Conservation (phyloP, 2,329 filamentous ascomycete species). For the Pyrenophora teres region DNA sequence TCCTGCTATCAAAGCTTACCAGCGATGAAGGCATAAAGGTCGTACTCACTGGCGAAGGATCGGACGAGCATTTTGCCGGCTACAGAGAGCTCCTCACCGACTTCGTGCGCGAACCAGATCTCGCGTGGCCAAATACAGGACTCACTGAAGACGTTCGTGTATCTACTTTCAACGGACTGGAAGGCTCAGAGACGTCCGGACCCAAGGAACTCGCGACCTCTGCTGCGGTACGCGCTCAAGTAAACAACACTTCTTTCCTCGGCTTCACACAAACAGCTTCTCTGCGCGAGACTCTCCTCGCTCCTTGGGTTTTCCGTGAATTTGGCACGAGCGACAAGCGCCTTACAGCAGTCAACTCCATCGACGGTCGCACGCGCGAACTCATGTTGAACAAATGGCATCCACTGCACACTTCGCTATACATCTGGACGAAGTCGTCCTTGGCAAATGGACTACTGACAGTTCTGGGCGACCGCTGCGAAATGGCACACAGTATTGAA, state of each 20-base stretch:
- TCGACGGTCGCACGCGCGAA: constrained; percentile 35
- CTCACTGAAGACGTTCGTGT: constrained; percentile 21
- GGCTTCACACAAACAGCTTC: constrained; percentile 19
- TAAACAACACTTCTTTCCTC: constrained; percentile 23
- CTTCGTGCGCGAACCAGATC: constrained; percentile 56
- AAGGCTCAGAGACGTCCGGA: constrained; percentile 13
- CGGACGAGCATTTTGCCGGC: constrained; percentile 61
- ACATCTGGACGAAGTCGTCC: constrained; percentile 30
- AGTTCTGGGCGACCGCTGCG: constrained; percentile 52
- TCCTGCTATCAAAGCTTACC: constrained; percentile 54
- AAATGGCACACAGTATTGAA: constrained; percentile 52
- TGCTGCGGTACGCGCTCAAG: constrained; percentile 15
- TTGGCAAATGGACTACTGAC: constrained; percentile 46
- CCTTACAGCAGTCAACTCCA: constrained; percentile 16
- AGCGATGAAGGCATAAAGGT: constrained; percentile 57
- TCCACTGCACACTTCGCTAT: constrained; percentile 29
- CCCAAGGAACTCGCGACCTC: constrained; percentile 20
- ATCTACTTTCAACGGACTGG: constrained; percentile 10
- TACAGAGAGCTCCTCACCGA: constrained; percentile 56
- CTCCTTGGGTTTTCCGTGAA: constrained; percentile 15
- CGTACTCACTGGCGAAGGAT: constrained; percentile 59
- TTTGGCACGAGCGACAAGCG: constrained; percentile 20
- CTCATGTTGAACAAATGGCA: constrained; percentile 32
- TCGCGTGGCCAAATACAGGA: constrained; percentile 11
- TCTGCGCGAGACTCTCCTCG: constrained; percentile 12